phyloP scores from a whole-genome alignment of 2,329 filamentous ascomycete species.

The Colletotrichum sansevieriae region DNA sequence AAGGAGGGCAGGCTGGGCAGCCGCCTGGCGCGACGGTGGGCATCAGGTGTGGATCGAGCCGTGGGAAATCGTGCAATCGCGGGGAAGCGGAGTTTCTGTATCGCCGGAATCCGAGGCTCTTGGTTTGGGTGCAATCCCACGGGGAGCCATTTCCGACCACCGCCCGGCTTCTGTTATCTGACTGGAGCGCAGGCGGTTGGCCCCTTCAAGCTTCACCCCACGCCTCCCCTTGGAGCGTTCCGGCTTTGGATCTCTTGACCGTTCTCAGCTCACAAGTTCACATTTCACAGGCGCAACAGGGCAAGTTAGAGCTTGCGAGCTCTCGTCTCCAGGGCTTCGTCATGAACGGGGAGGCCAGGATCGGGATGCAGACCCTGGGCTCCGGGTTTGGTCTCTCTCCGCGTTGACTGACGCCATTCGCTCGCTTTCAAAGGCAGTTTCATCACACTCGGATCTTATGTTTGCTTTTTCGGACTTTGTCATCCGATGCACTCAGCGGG shows the following conservation, averaged over 20 bases:
- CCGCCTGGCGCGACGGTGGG: no score
- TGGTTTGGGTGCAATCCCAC: not conserved
- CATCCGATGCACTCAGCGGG: not conserved
- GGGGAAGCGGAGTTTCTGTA: conserved; percentile 15
- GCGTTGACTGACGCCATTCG: not conserved
- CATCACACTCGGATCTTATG: not conserved
- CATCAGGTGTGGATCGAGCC: no score
- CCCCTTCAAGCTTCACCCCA: no score
- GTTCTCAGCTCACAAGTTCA: conserved; percentile 4
- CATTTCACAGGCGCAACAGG: no score
- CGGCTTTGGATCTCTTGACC: conserved; percentile 20
- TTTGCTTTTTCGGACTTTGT: conserved; percentile 10
- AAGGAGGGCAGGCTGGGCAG: not conserved
- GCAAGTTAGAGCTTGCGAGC: not conserved
- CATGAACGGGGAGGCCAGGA: not conserved
- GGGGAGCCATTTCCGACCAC: no score
- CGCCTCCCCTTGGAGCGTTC: not conserved
- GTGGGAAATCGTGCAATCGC: not conserved
- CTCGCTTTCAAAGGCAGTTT: conserved; percentile 3
- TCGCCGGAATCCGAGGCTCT: not conserved
- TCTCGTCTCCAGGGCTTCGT: conserved; percentile 10
- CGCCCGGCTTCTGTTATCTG: not conserved
- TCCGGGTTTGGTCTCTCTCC: not conserved
- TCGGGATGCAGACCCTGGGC: not conserved
- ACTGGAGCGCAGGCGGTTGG: conserved; percentile 36